Evolutionary conservation across 2,329 filamentous ascomycete genomes (phyloP), one percentile per base, ranked within the genome.

Genomic region (Colletotrichum sp.): DNA sequence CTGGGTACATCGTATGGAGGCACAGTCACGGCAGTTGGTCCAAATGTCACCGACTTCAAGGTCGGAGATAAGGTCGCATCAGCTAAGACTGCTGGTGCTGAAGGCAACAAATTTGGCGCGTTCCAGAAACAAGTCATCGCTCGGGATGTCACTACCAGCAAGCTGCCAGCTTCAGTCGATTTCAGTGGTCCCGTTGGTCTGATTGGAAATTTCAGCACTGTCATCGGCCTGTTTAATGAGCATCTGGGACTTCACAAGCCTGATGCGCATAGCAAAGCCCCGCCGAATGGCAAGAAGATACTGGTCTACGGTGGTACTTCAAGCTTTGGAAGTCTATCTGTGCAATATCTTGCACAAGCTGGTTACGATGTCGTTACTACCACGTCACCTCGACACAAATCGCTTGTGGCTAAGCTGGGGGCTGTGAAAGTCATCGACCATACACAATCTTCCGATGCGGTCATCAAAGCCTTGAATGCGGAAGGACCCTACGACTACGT

Each of bases 241-340:
- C 72, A 39, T 78, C 79, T 32, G 77, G 81, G 30, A 49, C 26
- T 71, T 72, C 10, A 83, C 81, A 7, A 82, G 80, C 5, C 79
- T 77, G 8, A 77, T 80, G 4, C 76, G 78, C 15, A 74, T 77
- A 13, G 60, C 55, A 59, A 80, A 78, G 10, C 68, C 59, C 24
- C 71, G 3, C 60, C 74, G 26, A 81, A 80, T 52, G 57, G 70
- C 36, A 87, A 72, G 28, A 75, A 39, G 21, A 60, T 83, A 13
- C 57, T 82, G 52, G 75, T 85, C 49, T 91, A 88, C 87, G 89
- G 89, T 18, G 90, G 89, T 0, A 85, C 87, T 6, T 86, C 87
- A 0, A 84, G 83, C 15, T 87, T 89, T 0, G 88, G 89, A 3
- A 84, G 84, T 59, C 85, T 84, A 52, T 86, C 86, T 1, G 85